These are phyloP conservation scores for Laburnicola sp. DNA, from an alignment of 2,329 filamentous ascomycete genomes.

Conservation along the genomic window DNA sequence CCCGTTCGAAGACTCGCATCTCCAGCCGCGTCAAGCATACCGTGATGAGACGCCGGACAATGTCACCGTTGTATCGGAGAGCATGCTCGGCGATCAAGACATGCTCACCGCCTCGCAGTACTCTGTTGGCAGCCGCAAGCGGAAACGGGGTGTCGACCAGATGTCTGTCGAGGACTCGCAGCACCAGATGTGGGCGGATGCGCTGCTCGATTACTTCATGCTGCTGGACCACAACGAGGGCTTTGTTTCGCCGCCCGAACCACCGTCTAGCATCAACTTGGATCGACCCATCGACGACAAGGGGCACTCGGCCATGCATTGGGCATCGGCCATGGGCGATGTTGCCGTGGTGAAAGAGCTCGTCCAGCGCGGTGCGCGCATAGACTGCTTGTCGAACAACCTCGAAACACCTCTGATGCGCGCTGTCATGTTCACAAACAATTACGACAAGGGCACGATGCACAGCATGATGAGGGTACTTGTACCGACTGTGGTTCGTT, in stretches of 20 bases:
- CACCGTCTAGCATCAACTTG: slow-evolving; percentile 82
- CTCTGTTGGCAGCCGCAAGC: slow-evolving; percentile 63
- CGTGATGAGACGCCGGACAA: slow-evolving; percentile 85
- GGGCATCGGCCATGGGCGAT: slow-evolving; percentile 97
- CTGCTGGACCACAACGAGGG: slow-evolving; percentile 77
- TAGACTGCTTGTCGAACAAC: slow-evolving; percentile 65
- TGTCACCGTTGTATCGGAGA: slow-evolving; percentile 78
- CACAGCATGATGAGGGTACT: slow-evolving; percentile 81
- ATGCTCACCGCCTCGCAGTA: slow-evolving; percentile 71
- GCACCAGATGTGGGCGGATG: slow-evolving; percentile 88
- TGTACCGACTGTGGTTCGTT: slow-evolving; percentile 75
- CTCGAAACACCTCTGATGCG: slow-evolving; percentile 91
- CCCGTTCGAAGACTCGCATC: slow-evolving; percentile 64
- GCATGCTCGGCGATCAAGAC: slow-evolving; percentile 83
- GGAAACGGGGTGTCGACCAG: slow-evolving; percentile 73
- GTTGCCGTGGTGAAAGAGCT: slow-evolving; percentile 87
- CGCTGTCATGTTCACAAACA: slow-evolving; percentile 94
- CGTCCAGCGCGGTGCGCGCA: slow-evolving; percentile 75
- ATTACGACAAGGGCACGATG: slow-evolving; percentile 91
- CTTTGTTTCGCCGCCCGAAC: slow-evolving; percentile 69
- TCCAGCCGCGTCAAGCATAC: slow-evolving; percentile 62
- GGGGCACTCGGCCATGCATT: slow-evolving; percentile 89
- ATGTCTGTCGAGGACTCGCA: slow-evolving; percentile 73
- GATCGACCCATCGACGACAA: slow-evolving; percentile 93
- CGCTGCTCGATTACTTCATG: slow-evolving; percentile 94